Conservation (phyloP, 345 rosid genomes). For the Salix arbutifolia region DNA sequence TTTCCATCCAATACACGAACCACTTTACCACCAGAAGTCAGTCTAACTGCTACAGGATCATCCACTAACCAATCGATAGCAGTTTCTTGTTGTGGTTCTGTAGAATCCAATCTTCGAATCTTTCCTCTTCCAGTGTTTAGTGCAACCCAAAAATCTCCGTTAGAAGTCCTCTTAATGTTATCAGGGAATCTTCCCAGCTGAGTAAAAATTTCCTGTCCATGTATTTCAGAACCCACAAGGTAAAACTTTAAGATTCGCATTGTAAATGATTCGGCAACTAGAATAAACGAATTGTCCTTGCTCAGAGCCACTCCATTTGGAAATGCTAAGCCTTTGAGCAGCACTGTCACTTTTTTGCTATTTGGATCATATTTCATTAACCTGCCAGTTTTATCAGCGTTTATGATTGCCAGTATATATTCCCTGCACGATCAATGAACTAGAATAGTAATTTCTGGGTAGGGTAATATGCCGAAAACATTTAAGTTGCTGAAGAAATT, state of each 20-base stretch:
- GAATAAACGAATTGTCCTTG: constrained; percentile 51
- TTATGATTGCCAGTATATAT: constrained; percentile 43
- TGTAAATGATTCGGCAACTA: constrained; percentile 48
- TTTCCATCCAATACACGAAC: constrained; percentile 52
- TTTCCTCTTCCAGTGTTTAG: constrained; percentile 38
- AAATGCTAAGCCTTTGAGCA: constrained; percentile 50
- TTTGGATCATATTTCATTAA: constrained; percentile 54
- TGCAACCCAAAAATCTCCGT: constrained; percentile 66
- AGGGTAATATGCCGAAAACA: no score
- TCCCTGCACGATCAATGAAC: constrained; percentile 35
- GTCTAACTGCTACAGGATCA: constrained; percentile 46
- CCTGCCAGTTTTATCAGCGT: constrained; percentile 57
- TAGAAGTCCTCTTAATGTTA: constrained; percentile 47
- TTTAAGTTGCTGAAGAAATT: no score
- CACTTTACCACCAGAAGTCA: constrained; percentile 50
- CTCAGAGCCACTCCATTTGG: constrained; percentile 75
- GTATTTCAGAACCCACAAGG: constrained; percentile 44
- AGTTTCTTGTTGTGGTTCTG: not conserved
- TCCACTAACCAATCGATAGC: constrained; percentile 39
- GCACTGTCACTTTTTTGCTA: constrained; percentile 50
- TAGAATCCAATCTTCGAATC: not conserved
- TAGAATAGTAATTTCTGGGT: not conserved
- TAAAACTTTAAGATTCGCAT: constrained; percentile 43
- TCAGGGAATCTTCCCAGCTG: constrained; percentile 65
- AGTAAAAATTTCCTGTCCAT: constrained; percentile 41